Percentiles rank a stretch among this genome's conserved stretches.
phyloP scores from a whole-genome alignment of 1,284 basidiomycete genomes.

The Kalmanozyma brasiliensis region DNA sequence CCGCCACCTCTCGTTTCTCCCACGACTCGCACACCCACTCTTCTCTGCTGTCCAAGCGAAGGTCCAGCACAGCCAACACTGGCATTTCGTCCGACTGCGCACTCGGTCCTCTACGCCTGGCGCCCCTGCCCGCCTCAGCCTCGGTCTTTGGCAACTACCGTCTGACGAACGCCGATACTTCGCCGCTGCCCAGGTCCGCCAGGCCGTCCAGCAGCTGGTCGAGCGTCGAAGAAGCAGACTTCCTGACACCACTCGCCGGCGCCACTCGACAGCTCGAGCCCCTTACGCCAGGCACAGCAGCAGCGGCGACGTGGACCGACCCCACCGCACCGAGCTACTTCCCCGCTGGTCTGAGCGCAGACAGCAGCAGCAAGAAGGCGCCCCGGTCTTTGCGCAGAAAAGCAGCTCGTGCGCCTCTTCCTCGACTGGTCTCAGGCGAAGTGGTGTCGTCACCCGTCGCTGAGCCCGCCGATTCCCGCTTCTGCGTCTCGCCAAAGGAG shows the following conservation, averaged over 20 bases:
- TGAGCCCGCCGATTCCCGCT: not conserved
- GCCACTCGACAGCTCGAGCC: conserved; percentile 6
- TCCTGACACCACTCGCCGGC: conserved; percentile 20
- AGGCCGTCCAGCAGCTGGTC: conserved; percentile 10
- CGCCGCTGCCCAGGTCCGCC: not conserved
- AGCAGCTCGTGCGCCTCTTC: conserved; percentile 16
- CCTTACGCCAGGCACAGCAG: conserved; percentile 42
- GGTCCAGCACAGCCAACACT: conserved; percentile 14
- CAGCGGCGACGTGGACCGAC: conserved; percentile 49
- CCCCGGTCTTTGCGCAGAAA: conserved; percentile 21
- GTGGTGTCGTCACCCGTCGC: conserved; percentile 17
- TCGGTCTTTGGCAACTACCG: conserved; percentile 39
- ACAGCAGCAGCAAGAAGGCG: conserved; percentile 7
- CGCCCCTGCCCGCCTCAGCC: conserved; percentile 24
- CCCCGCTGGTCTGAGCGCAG: conserved; percentile 20
- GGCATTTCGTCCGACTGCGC: conserved; percentile 18
- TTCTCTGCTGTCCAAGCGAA: conserved; percentile 31
- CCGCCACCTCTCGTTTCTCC: conserved; percentile 27
- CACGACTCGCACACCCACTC: conserved; percentile 28
- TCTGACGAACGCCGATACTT: conserved; percentile 11
- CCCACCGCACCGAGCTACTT: conserved; percentile 44
- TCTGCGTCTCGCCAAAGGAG: no score
- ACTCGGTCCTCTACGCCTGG: conserved; percentile 17
- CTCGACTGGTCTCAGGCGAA: conserved; percentile 27
- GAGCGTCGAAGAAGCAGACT: conserved; percentile 20